Evolutionary conservation across 176 grass and related monocot species (phyloP), one percentile per base, ranked within the genome.

Genomic region (Oropetium thomaeum): DNA sequence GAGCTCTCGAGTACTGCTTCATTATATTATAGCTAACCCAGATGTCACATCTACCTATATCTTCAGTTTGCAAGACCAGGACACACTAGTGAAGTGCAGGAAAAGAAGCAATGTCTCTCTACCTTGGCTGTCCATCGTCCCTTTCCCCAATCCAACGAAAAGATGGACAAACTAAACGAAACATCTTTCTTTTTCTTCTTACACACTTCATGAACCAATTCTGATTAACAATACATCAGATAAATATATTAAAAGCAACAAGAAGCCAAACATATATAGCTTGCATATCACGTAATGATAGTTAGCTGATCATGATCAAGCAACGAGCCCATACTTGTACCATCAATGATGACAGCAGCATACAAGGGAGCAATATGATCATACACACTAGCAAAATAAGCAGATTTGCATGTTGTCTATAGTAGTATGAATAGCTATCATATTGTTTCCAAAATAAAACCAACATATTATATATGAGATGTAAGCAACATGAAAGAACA

Each of bases 171-270:
- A 26, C 30, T 37, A 64, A 76, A 65, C 30, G 32, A 19, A 48
- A 37, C 59, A 51, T 27, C 22, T 65, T 65, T 65, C 30, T 53
- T 14, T 79, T 74, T 25, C 62, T 63, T 74, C n/a, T 68, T 83
- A 13, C 28, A 79, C 23, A 78, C 32, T 71, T n/a, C 28, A 30
- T 72, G 42, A 62, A 8, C 45, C 35, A 37, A 62, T 62, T 65
- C 1, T 39, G 41, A 61, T 47, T 59, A 78, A 23, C 8, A n/a
- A n/a, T n/a, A n/a, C n/a, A n/a, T n/a, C n/a, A n/a, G n/a, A n/a
- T n/a, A 5, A 59, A 30, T 15, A 30, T 7, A 1, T 28, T 5
- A 59, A 15, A 59, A 30, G 5, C n/a, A 52, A 62, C 72, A 63
- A 20, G 30, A 26, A 45, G 13, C 14, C 7, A 12, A 41, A 53